Base-by-base conservation (phyloP, 2,329 filamentous ascomycete species). In the Epichloe gansuensis region DNA sequence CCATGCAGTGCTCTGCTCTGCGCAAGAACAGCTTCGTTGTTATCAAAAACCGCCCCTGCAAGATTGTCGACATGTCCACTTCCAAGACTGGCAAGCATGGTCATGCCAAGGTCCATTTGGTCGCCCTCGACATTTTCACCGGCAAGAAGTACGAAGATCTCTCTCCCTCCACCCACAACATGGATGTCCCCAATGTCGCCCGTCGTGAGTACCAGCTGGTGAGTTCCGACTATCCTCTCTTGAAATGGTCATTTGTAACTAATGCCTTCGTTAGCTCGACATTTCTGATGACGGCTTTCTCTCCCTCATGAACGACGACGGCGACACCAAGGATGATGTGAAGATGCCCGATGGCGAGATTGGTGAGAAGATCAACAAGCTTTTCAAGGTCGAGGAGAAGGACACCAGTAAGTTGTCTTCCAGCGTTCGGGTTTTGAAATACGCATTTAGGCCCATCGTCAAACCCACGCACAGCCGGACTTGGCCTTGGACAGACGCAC, bases 81-180 rank as follows among this genome's bases (percentile, higher is more conserved):
- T 98, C 93, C 75, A 98, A 98, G 91, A 98, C 93, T 64, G 93
- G 93, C 78, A 98, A 98, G 89, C 93, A 98, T 87, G 93, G 93
- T 75, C 94, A 98, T 88, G 93, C 93, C 78, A 98, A 98, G 86
- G 93, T 98, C 73, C 91, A 98, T 78, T 79, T 98, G 67, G 86
- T 96, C 69, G 93, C 90, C 71, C 83, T 94, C 73, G 93, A 98
- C 74, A 97, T 98, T 80, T 98, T 98, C 86, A 98, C 91, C 62
- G 81, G 81, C 83, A 98, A 96, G 88, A 98, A 98, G 85, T 82
- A 95, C 63, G 93, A 98, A 81, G 94, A 98, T 79, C 84, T 98
- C 59, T 96, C 85, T 75, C 93, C 93, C 65, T 98, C 93, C 71
- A 98, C 93, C 80, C 83, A 86, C 80, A 86, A 94, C 82, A 94